Evolutionary conservation across 129 eudicot species (phyloP).

Genomic region (Flaveria robusta): DNA sequence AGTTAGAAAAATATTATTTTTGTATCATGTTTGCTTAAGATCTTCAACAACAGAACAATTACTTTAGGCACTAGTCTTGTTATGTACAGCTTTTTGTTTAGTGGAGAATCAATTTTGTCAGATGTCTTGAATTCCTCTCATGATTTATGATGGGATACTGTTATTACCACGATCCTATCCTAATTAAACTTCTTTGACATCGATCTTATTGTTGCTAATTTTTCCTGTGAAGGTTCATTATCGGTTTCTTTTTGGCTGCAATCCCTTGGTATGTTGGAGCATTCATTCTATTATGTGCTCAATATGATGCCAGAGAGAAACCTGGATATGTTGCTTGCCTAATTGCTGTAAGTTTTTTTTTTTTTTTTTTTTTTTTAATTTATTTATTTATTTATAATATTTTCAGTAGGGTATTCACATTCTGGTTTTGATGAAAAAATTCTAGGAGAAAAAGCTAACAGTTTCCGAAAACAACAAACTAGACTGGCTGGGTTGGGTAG

Average conservation of each 20-base stretch:
- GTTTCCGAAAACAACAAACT: too few species aligned
- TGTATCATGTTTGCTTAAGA: background rate
- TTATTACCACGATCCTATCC: background rate
- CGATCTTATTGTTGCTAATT: background rate
- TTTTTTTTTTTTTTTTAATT: too few species aligned
- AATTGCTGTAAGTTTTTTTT: slow-evolving; percentile 63
- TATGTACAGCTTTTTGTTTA: background rate
- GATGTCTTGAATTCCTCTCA: background rate
- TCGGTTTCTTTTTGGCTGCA: slow-evolving; percentile 80
- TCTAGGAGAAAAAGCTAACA: too few species aligned
- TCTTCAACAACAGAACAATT: background rate
- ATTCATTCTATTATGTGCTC: slow-evolving; percentile 61
- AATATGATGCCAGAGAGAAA: slow-evolving; percentile 75
- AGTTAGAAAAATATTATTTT: too few species aligned
- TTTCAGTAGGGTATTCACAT: too few species aligned
- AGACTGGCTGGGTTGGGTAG: too few species aligned
- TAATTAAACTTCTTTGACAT: slow-evolving; percentile 4
- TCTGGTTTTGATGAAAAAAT: too few species aligned
- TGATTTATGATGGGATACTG: background rate
- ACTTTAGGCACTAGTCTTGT: too few species aligned
- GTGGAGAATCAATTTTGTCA: background rate
- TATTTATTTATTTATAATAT: too few species aligned
- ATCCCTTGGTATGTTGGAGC: slow-evolving; percentile 89
- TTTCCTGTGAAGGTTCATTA: slow-evolving; percentile 65
- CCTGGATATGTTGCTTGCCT: slow-evolving; percentile 85